phyloP scores from a whole-genome alignment of 306 rosid species.

The Datisca glomerata region DNA sequence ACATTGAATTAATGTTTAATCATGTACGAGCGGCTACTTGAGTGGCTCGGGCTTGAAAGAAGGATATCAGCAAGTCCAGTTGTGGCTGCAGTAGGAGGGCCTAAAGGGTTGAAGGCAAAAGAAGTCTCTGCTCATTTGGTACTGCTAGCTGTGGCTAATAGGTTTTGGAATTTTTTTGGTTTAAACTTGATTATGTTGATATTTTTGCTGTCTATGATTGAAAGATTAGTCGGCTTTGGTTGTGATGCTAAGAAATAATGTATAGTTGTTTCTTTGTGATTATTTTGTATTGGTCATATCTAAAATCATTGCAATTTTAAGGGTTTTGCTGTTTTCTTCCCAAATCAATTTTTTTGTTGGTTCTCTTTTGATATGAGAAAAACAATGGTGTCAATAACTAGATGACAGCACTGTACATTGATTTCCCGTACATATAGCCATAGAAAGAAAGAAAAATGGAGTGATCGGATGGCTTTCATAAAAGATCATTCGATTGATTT shows the following conservation, averaged over 20 bases:
- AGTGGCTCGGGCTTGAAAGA: too few species aligned
- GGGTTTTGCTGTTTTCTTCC: conserved; percentile 2
- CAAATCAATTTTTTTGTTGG: too few species aligned
- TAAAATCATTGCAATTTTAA: background rate
- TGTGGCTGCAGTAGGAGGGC: background rate
- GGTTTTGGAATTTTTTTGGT: conserved; percentile 6
- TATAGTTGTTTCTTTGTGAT: conserved; percentile 29
- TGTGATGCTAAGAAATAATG: conserved; percentile 28
- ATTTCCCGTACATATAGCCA: too few species aligned
- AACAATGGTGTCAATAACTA: too few species aligned
- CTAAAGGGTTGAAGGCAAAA: background rate
- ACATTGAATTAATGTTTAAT: background rate
- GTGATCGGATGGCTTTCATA: too few species aligned
- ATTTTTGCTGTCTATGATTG: background rate
- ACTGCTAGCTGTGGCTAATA: background rate
- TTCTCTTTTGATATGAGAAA: too few species aligned
- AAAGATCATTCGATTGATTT: too few species aligned
- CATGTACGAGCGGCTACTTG: background rate
- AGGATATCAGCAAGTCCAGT: background rate
- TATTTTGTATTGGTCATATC: background rate
- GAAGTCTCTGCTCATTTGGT: background rate
- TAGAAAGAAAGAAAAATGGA: too few species aligned
- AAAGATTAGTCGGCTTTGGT: background rate
- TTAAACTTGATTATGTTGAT: background rate
- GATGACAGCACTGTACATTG: too few species aligned